phyloP scores from a whole-genome alignment of 2,329 filamentous ascomycete species.

The Phyllosticta capitalensis region DNA sequence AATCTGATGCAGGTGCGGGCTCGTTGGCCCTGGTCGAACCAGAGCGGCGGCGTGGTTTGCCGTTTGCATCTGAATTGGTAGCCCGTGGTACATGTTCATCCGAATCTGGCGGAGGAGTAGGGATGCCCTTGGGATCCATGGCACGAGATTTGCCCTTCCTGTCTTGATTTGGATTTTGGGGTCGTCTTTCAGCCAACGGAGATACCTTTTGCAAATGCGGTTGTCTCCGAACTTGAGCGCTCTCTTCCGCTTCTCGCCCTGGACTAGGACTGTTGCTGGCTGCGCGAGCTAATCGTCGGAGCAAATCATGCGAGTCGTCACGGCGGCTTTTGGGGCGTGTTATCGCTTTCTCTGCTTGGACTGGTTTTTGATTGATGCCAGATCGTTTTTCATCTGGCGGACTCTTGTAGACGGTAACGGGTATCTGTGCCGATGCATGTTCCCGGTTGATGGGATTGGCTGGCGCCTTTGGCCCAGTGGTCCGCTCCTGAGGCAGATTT shows the following conservation, averaged over 20 bases:
- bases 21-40: not conserved
- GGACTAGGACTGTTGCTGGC: conserved; percentile 39
- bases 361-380: conserved; percentile 15
- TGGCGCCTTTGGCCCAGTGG: not conserved
- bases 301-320: conserved; percentile 36
- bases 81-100: not conserved
- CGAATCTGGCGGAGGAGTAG: not conserved
- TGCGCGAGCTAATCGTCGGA: conserved; percentile 36
- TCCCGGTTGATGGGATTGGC: not conserved
- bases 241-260: conserved; percentile 15
- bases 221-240: not conserved
- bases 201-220: not conserved
- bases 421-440: conserved; percentile 17
- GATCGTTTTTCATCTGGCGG: conserved; percentile 24
- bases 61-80: not conserved
- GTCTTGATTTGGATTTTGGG: not conserved
- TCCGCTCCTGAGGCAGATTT: conserved; percentile 3
- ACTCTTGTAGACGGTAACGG: conserved; percentile 25
- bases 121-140: not conserved
- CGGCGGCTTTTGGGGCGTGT: conserved; percentile 18
- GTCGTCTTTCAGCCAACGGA: not conserved
- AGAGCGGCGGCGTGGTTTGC: not conserved
- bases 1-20: not conserved
- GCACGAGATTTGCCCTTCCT: not conserved
- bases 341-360: conserved; percentile 13